These are phyloP conservation scores for Phytopythium litorale DNA, from an alignment of 352 stramenopile genomes.

Conservation along the genomic window DNA sequence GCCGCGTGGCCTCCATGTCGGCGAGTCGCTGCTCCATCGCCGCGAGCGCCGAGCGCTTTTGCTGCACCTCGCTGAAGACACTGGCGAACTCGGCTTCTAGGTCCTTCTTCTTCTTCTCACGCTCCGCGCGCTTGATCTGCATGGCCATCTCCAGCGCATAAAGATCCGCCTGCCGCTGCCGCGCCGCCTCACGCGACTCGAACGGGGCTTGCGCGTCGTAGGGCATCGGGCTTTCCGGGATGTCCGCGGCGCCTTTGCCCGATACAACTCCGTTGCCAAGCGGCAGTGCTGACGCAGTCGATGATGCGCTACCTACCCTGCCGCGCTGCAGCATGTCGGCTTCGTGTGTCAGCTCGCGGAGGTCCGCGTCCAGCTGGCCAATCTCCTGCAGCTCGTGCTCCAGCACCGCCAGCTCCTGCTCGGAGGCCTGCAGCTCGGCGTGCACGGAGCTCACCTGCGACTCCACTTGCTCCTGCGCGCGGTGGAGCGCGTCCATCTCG, in stretches of 20 bases:
- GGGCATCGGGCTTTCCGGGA: constrained; percentile 1
- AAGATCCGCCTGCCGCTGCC: constrained; percentile 67
- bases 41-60: constrained; percentile 79
- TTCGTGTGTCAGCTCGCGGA: constrained; percentile 91
- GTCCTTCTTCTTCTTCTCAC: constrained; percentile 90
- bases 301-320: constrained; percentile 38
- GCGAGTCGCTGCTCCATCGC: constrained; percentile 83
- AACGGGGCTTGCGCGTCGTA: constrained; percentile 57
- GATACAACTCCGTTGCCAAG: constrained; percentile 46
- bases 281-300: constrained; percentile 11
- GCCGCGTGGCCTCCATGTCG: constrained; percentile 91
- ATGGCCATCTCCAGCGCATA: constrained; percentile 93
- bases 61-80: constrained; percentile 88
- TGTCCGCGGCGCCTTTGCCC: constrained; percentile 12
- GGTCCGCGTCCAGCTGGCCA: constrained; percentile 88
- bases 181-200: constrained; percentile 38
- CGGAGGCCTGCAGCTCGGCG: constrained; percentile 85
- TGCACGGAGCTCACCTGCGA: constrained; percentile 88
- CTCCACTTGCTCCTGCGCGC: constrained; percentile 88
- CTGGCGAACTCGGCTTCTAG: constrained; percentile 90
- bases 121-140: constrained; percentile 90
- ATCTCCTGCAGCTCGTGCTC: constrained; percentile 92
- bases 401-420: constrained; percentile 88
- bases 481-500: constrained; percentile 91
- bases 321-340: constrained; percentile 75